Evolutionary conservation across 164 flowering plant species (phyloP).

Genomic region (Liriodendron chinense): DNA sequence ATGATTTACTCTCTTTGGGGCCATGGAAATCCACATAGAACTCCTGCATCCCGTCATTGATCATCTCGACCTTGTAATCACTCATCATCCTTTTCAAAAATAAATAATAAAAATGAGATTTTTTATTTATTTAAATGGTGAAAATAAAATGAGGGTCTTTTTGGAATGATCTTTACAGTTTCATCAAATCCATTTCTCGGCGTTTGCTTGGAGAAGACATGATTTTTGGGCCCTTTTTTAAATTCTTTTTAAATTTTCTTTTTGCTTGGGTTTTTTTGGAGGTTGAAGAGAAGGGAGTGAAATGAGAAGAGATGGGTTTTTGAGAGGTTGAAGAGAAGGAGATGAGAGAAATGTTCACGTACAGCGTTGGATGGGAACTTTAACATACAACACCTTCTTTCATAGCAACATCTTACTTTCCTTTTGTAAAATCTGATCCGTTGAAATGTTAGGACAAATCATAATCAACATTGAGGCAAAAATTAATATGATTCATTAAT

Average conservation of each 20-base stretch:
- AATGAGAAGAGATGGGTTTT: background rate
- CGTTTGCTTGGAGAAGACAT: constrained; percentile 87
- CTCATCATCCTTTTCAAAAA: constrained; percentile 29
- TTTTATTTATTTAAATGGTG: too few relatives aligned
- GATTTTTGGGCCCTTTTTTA: constrained; percentile 7
- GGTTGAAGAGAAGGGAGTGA: constrained; percentile 7
- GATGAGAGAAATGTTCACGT: background rate
- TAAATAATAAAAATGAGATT: constrained; percentile 2
- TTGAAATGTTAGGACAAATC: background rate
- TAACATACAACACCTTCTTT: background rate
- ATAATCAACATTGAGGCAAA: too few relatives aligned
- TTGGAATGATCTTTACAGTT: constrained; percentile 37
- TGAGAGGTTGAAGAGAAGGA: background rate
- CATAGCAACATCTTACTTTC: too few relatives aligned
- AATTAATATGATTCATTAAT: too few relatives aligned
- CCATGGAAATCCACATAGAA: constrained; percentile 89
- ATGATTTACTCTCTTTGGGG: constrained; percentile 75
- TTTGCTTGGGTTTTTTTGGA: background rate
- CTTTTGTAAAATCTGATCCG: background rate
- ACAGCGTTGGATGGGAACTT: background rate
- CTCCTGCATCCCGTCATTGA: constrained; percentile 92
- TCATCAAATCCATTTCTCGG: constrained; percentile 78
- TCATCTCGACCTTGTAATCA: constrained; percentile 69
- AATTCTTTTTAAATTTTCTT: background rate
- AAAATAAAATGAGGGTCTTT: background rate